phyloP scores from a whole-genome alignment of 164 flowering plant genomes.

The Echeveria elegans region DNA sequence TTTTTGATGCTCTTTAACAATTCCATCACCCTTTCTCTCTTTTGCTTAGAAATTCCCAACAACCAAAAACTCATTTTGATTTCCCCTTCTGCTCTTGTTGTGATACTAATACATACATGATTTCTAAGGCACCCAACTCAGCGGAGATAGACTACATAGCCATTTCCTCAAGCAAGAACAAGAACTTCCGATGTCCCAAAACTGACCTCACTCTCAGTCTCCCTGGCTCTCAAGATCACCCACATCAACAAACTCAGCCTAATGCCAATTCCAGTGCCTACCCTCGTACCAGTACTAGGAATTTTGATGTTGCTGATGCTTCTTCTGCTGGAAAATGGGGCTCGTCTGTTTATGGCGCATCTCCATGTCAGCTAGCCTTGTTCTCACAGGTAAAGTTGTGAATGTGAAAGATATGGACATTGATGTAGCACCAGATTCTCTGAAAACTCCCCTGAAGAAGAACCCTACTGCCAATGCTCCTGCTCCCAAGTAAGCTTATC shows the following conservation, averaged over 20 bases:
- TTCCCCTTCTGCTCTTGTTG: background rate
- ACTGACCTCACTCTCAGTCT: slow-evolving; percentile 2
- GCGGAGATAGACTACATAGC: background rate
- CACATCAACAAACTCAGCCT: background rate
- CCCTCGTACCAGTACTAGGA: background rate
- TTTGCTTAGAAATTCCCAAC: background rate
- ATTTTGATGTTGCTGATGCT: background rate
- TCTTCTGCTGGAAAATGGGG: slow-evolving; percentile 8
- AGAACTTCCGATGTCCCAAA: background rate
- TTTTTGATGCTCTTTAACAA: too few species aligned
- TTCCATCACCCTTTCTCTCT: background rate
- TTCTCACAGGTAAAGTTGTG: slow-evolving; percentile 3
- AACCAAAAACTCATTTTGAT: too few species aligned
- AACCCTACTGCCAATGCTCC: slow-evolving; percentile 26
- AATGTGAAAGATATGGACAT: background rate
- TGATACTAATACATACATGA: too few species aligned
- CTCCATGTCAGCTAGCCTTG: too few species aligned
- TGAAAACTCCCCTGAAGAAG: slow-evolving; percentile 26
- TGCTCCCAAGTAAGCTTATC: slow-evolving; percentile 46
- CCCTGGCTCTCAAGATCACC: slow-evolving; percentile 7
- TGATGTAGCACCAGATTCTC: slow-evolving; percentile 16
- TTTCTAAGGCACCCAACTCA: background rate
- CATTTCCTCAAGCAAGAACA: background rate
- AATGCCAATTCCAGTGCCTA: too few species aligned
- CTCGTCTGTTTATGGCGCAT: background rate